Base-by-base conservation (phyloP, 1,139 yeast species). In the Pneumocystis jirovecii region DNA sequence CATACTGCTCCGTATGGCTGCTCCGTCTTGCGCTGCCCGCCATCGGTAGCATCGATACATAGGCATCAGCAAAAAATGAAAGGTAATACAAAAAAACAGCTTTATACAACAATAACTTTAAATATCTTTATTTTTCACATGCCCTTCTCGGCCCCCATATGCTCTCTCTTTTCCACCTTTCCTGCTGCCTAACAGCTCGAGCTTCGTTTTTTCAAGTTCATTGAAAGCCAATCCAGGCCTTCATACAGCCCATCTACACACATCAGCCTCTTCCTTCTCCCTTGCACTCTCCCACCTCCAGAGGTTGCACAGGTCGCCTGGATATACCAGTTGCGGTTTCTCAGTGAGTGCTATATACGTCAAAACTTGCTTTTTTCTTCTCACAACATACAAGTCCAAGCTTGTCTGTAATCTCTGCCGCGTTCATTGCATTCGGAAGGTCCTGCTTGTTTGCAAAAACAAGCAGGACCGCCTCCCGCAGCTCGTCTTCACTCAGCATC, bases 261-360 rank as follows among this genome's bases (percentile, higher is more conserved):
- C 40, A 10, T 37, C 12, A 37, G 40, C 40, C 40, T 2, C 40
- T 37, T 10, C 15, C 12, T 8, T 12, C 15, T 12, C 7, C 12
- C 15, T 2, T 37, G 2, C 37, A 1, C 40, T 37, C 40, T 12
- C 40, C 7, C 96, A 50, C 88, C 96, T 80, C 96, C 96, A 69
- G 95, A 85, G 70, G 96, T 89, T 72, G 96, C 96, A 80, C 96
- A 89, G 70, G 96, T 86, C 71, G 96, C 88, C 80, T 89, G 96
- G 76, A 89, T 89, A 80, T 86, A 89, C 96, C 96, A 89, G 74
- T 95, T 93, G 78, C 96, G 87, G 80, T 88, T 91, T 81, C 95
- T 86, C 77, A 89, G 85, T 66, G 95, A 86, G 79, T 88, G 95
- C 76, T 89, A 85, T 72, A 96, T 96, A 75, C 88, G 83, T 80